Percentiles rank a stretch among this genome's conserved stretches.
Conservation (phyloP, 306 rosid genomes). For the Carpinus fangiana region DNA sequence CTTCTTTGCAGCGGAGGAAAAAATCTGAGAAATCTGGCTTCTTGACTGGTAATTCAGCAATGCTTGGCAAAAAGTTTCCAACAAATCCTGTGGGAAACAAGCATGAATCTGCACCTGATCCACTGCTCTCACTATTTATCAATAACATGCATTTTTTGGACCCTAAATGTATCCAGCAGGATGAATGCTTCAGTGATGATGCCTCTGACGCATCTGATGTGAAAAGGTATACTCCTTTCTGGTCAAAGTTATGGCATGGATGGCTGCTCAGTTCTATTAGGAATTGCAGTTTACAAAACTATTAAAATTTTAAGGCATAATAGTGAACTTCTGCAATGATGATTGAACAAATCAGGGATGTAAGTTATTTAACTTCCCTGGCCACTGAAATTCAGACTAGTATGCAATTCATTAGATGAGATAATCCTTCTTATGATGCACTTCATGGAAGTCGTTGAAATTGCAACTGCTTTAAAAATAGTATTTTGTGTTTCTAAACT, state of each 20-base stretch:
- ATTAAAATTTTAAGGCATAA: neutral
- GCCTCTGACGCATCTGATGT: slow-evolving; percentile 29
- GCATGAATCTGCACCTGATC: slow-evolving; percentile 63
- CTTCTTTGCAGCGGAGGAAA: slow-evolving; percentile 56
- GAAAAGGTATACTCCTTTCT: slow-evolving; percentile 49
- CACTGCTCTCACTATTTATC: slow-evolving; percentile 73
- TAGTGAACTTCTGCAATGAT: neutral
- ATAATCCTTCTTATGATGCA: neutral
- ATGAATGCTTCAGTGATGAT: slow-evolving; percentile 34
- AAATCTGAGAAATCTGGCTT: slow-evolving; percentile 58
- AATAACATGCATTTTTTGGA: slow-evolving; percentile 43
- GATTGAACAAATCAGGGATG: neutral
- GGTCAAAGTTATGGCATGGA: neutral
- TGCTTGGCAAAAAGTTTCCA: slow-evolving; percentile 49
- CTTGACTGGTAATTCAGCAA: slow-evolving; percentile 53
- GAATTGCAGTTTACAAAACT: neutral
- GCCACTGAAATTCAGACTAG: neutral
- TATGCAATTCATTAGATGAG: neutral
- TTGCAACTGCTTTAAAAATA: neutral
- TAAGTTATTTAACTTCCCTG: neutral
- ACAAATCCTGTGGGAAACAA: slow-evolving; percentile 42
- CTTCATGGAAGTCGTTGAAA: neutral
- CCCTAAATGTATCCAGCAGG: slow-evolving; percentile 28
- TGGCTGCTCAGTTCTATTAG: neutral
- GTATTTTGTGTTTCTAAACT: neutral